phyloP scores from a whole-genome alignment of 1,284 basidiomycete species.

The Cryptococcus deneoformans region DNA sequence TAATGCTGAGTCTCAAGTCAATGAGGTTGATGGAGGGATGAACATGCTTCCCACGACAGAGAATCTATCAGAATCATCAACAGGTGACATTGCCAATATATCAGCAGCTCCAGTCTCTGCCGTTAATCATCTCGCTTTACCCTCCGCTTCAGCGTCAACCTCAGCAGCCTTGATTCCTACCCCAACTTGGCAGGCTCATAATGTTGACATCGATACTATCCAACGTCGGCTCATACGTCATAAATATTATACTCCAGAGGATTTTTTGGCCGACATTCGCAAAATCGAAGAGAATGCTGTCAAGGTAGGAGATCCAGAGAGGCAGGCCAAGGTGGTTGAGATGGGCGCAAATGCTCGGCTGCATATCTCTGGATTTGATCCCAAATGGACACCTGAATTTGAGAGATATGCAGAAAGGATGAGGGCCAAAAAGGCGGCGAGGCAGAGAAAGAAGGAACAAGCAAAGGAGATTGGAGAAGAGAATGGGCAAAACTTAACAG shows the following conservation, averaged over 20 bases:
- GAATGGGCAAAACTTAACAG: background rate
- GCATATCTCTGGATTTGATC: constrained; percentile 81
- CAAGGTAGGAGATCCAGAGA: constrained; percentile 67
- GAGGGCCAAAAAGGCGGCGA: constrained; percentile 58
- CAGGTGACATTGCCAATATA: no score
- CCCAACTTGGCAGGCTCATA: constrained; percentile 52
- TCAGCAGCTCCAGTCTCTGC: background rate
- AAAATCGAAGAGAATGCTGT: constrained; percentile 88
- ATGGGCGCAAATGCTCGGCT: constrained; percentile 86
- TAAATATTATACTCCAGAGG: constrained; percentile 80
- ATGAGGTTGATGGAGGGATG: background rate
- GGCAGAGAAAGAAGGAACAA: constrained; percentile 54
- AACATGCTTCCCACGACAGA: background rate
- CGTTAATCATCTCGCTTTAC: background rate
- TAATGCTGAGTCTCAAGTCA: background rate
- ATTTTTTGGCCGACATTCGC: constrained; percentile 82
- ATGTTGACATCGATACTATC: constrained; percentile 90
- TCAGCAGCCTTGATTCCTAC: constrained; percentile 3
- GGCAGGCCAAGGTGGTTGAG: constrained; percentile 76
- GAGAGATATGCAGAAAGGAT: constrained; percentile 82
- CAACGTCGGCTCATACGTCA: constrained; percentile 80
- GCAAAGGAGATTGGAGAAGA: constrained; percentile 23
- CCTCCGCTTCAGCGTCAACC: background rate
- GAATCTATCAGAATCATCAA: background rate
- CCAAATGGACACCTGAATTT: constrained; percentile 76